These are phyloP conservation scores for Ustilago esculenta DNA, from an alignment of 1,284 basidiomycete species.

Conservation along the genomic window DNA sequence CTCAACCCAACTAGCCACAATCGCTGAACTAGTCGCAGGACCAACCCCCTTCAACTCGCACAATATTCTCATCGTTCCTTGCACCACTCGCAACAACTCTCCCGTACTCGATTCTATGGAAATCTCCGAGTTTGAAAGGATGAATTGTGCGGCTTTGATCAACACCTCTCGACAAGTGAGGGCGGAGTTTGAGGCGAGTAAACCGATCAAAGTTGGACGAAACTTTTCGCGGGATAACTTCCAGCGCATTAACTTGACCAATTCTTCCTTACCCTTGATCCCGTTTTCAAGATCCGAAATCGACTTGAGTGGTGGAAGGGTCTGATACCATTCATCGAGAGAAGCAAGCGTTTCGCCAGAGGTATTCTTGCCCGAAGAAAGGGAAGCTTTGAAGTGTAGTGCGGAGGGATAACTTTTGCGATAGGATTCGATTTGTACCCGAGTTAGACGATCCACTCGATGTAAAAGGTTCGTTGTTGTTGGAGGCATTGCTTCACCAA, in stretches of 20 bases:
- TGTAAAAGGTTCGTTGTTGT: neutral
- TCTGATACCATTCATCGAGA: conserved; percentile 25
- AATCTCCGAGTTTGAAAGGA: too few species aligned
- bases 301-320: neutral
- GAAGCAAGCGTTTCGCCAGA: neutral
- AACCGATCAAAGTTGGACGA: conserved; percentile 22
- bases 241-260: conserved; percentile 33
- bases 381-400: neutral
- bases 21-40: conserved; percentile 30
- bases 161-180: neutral
- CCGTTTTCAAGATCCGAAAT: neutral
- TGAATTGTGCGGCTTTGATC: too few species aligned
- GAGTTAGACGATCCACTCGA: neutral
- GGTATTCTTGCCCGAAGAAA: neutral
- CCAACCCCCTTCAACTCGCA: conserved; percentile 27
- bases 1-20: conserved; percentile 14
- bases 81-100: neutral
- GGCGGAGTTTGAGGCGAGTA: conserved; percentile 20
- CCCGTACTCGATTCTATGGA: neutral
- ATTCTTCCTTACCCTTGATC: conserved; percentile 7
- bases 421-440: neutral
- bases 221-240: conserved; percentile 32
- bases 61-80: conserved; percentile 20
- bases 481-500: too few species aligned
- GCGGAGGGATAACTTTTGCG: conserved; percentile 7